Base-by-base conservation (phyloP, 257 asterid genomes). In the Plantago major region DNA sequence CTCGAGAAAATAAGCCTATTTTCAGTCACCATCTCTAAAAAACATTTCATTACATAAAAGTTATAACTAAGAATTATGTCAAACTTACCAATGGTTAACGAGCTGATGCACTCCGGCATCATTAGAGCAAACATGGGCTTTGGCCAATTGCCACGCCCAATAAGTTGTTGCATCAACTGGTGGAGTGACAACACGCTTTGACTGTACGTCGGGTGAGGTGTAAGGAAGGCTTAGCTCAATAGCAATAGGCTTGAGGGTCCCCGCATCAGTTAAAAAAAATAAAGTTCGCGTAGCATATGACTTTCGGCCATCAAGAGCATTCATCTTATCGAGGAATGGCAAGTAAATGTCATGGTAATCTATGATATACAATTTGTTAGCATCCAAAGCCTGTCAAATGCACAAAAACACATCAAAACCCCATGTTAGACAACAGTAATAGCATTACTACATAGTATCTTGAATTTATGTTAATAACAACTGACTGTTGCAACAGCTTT, bases 71-170 rank as follows among this genome's bases (percentile, higher is more conserved):
- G 12, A 52, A 43, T 46, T n/a, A n/a, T 8, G 9, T 16, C 6
- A n/a, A 3, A 46, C 86, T 5, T 82, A 93, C 99, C 97, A 93
- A 72, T 93, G 99, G 81, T 93, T 82, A 63, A 93, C 96, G 4
- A 87, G 92, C 72, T 93, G 99, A 66, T 93, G 99, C 15, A 89
- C 96, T 6, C 97, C 99, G n/a, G 99, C 99, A 63, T 93, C 99
- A 13, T 93, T 93, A 38, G 99, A 77, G 56, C 94, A 89, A 61
- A 89, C 97, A 42, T 89, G 97, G 52, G 97, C 92, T 73, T 89
- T 93, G 3, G 97, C 99, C 16, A 93, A 63, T 42, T 80, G 88
- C 99, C 99, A 93, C 68, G 48, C 74, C 99, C 99, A 93, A 45
- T 75, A 76, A 42, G 84, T 70, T 58, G 96, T 82, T 50, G 97